Evolutionary conservation across 2,329 filamentous ascomycete genomes (phyloP).

Genomic region (Neofusicoccum umdonicola): DNA sequence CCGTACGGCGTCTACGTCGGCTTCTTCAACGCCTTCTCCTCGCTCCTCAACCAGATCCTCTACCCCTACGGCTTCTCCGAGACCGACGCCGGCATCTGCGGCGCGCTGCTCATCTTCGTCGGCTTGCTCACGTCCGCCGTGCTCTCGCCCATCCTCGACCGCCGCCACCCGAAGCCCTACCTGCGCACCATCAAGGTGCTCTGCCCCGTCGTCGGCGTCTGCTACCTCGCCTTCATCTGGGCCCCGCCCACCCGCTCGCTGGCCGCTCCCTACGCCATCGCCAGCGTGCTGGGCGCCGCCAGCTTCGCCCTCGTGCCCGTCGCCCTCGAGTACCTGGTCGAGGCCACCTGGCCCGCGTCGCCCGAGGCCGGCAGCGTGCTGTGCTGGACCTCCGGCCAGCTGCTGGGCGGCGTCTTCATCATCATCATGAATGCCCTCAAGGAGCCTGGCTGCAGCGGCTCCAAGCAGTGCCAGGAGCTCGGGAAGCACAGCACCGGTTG

Average conservation of each 20-base stretch:
- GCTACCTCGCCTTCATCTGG: conserved; percentile 78
- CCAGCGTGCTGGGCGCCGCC: conserved; percentile 73
- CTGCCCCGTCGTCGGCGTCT: conserved; percentile 70
- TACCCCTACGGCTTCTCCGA: conserved; percentile 81
- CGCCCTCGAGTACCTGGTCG: conserved; percentile 80
- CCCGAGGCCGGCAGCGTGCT: conserved; percentile 82
- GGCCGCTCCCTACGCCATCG: conserved; percentile 70
- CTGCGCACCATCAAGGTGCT: conserved; percentile 69
- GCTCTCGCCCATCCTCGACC: conserved; percentile 77
- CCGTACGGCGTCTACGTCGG: conserved; percentile 85
- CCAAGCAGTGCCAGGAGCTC: conserved; percentile 26
- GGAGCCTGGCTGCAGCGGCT: conserved; percentile 26
- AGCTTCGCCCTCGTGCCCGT: conserved; percentile 80
- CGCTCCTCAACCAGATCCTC: conserved; percentile 86
- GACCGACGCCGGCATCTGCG: conserved; percentile 82
- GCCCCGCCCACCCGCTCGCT: conserved; percentile 64
- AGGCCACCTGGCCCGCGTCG: conserved; percentile 81
- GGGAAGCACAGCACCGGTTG: conserved; percentile 23
- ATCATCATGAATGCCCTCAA: conserved; percentile 75
- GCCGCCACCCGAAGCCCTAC: conserved; percentile 67
- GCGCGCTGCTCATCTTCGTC: conserved; percentile 83
- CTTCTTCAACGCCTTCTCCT: conserved; percentile 90
- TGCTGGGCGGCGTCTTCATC: conserved; percentile 82
- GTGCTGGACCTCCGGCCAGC: conserved; percentile 82
- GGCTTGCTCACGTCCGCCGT: conserved; percentile 77